Base-by-base conservation (phyloP, 345 rosid genomes). In the Corymbia maculata region DNA sequence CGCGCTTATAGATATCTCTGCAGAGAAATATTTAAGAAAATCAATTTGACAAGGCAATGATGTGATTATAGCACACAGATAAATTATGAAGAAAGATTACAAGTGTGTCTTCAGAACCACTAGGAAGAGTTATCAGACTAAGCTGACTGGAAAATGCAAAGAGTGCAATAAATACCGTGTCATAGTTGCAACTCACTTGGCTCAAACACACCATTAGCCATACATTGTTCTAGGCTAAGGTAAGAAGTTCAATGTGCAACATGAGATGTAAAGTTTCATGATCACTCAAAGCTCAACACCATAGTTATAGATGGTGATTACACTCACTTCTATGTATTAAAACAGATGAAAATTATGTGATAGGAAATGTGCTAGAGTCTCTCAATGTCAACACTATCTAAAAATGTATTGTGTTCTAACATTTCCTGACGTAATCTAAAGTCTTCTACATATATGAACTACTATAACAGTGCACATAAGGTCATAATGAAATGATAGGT, bases 1-100 rank as follows among this genome's bases (percentile, higher is more conserved):
- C 61, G n/a, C 95, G 95, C 59, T 93, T 94, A 89, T 92, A 89
- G 86, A 96, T 85, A 84, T 92, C 95, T 89, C 99, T 98, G 93
- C 92, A 87, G 57, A n/a, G 87, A n/a, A 89, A 49, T 57, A 91
- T 32, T 32, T 51, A 75, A 85, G 52, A 57, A 53, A 51, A 47
- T 87, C 88, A 87, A 24, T 3, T 12, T 6, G 45, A 87, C 61
- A 44, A 44, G 79, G 47, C 82, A 75, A 75, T 36, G 26, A 36
- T 9, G 13, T 75, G 26, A 42, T 36, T 75, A 36, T 9, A 36
- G 8, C 82, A 19, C 82, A 75, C 12, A 9, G 11, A 75, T 19
- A 19, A 75, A 19, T 17, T 36, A 75, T 36, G 9, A 36, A 47
- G 82, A 36, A 36, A 19, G 14, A 13, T 75, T 75, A 75, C 47